Conservation (phyloP, 139 green algal genomes). For the Auxenochlorella pyrenoidosa region DNA sequence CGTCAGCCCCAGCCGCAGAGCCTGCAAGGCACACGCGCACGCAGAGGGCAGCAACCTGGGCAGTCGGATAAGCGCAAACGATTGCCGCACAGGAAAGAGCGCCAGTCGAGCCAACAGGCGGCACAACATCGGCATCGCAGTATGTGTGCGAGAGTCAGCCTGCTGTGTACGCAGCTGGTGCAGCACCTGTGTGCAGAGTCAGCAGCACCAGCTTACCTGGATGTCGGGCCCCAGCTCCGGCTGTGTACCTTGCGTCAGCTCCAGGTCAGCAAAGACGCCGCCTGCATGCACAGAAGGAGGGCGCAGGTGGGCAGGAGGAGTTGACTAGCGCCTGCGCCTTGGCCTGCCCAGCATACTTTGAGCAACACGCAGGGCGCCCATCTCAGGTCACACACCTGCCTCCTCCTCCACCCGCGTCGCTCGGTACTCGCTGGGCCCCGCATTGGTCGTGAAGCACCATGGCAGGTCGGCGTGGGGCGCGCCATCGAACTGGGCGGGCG, state of each 20-base stretch:
- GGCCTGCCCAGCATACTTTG: too few species aligned
- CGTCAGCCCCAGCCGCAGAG: background rate
- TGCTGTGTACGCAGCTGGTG: too few species aligned
- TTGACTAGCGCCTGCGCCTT: too few species aligned
- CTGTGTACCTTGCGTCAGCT: conserved; percentile 26
- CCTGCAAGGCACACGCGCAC: background rate
- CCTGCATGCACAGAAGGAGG: background rate
- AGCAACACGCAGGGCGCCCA: too few species aligned
- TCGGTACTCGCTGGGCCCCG: conserved; percentile 37
- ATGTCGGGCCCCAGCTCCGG: conserved; percentile 54
- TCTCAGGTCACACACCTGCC: too few species aligned
- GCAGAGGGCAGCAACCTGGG: background rate
- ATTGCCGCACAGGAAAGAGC: background rate
- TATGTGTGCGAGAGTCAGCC: too few species aligned
- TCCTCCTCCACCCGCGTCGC: background rate
- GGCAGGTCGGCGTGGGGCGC: conserved; percentile 31
- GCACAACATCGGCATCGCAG: too few species aligned
- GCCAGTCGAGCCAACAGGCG: too few species aligned
- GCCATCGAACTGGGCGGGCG: conserved; percentile 4
- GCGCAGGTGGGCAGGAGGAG: background rate
- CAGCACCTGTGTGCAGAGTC: too few species aligned
- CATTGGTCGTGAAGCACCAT: conserved; percentile 64
- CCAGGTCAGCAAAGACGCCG: conserved; percentile 13
- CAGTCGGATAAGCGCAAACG: background rate
- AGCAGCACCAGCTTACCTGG: background rate